Evolutionary conservation across 176 grass and related monocot species (phyloP), one percentile per base, ranked within the genome.

Genomic region (Carex myosuroides): DNA sequence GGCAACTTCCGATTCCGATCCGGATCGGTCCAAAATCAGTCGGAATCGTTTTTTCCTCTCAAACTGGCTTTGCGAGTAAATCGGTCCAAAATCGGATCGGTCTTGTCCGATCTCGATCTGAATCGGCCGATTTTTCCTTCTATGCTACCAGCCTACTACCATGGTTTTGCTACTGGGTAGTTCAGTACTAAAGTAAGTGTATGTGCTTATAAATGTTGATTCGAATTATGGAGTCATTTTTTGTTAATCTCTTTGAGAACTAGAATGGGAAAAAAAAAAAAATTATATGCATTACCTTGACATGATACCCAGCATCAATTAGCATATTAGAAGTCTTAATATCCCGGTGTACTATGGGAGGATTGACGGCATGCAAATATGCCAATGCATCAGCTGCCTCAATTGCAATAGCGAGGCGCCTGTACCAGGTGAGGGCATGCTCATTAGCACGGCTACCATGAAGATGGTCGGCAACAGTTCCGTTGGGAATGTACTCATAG

Each of bases 271-370:
- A 12, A 65, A 30, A 30, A 30, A n/a, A n/a, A 3, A 56, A 12
- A 35, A 35, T 35, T 35, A 57, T 33, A 26, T 33, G 22, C 24
- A 54, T 78, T 83, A 86, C 85, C 89, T 98, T 98, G 58, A 94
- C 92, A 85, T 92, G 95, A 87, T 84, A 98, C 61, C 86, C 67
- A 50, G 58, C 29, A 78, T 98, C 91, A 3, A 98, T 88, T 80
- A 98, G 95, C 69, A 98, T 98, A 87, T 98, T 98, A 78, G 33
- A 85, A 24, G 92, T 94, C 87, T 98, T 98, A 72, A 98, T 87
- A 63, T 98, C 95, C 39, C 95, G 95, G 84, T 98, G 95, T 35
- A 98, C 85, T 80, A 98, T 88, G 22, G 85, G 95, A 0, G 91
- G 95, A 64, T 93, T 89, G 60, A 94, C 68, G 30, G 95, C 89